Evolutionary conservation across 2,329 filamentous ascomycete genomes (phyloP), one percentile per base, ranked within the genome.

Genomic region (Daldinia sp.): DNA sequence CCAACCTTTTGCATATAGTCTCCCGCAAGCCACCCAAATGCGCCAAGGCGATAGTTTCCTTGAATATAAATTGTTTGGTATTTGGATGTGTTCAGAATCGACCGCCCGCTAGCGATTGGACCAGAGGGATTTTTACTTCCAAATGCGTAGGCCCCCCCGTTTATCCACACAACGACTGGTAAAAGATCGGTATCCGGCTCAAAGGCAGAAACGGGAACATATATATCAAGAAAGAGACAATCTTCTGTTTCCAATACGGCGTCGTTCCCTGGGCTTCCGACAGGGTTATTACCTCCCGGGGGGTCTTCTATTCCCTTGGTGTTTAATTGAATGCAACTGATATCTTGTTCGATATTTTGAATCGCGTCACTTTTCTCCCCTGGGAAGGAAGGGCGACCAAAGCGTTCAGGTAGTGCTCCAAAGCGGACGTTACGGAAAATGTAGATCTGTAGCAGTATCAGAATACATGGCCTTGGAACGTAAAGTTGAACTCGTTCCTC

Each of bases 11-110:
- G 79, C 76, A 86, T 81, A 15, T 80, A 81, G 2, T 79, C 76
- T 3, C 83, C 84, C 85, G 0, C 84, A 83, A 68, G 6, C 83
- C 83, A 86, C 0, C 85, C 84, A 67, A 81, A 85, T 0, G 83
- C 81, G 13, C 83, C 83, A 2, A 84, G 74, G 15, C 84, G 79
- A 69, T 87, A 86, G 75, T 87, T 86, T 53, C 81, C 80, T 1
- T 81, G 74, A 4, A 86, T 79, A 54, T 82, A 84, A 18, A 86
- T 84, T 50, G 82, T 74, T 50, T 81, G 76, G 56, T 82, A 80
- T 12, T 74, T 71, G 0, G 79, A 76, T 41, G 78, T 74, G 18
- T 72, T 71, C 7, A 83, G 73, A 6, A 83, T 68, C 1, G 79
- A 79, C 1, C 73, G 75, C 28, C 82, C 82, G 35, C 80, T 76